Evolutionary conservation across 495 filamentous ascomycete genomes (phyloP), one percentile per base, ranked within the genome.

Genomic region (Penicillium crystallinum): DNA sequence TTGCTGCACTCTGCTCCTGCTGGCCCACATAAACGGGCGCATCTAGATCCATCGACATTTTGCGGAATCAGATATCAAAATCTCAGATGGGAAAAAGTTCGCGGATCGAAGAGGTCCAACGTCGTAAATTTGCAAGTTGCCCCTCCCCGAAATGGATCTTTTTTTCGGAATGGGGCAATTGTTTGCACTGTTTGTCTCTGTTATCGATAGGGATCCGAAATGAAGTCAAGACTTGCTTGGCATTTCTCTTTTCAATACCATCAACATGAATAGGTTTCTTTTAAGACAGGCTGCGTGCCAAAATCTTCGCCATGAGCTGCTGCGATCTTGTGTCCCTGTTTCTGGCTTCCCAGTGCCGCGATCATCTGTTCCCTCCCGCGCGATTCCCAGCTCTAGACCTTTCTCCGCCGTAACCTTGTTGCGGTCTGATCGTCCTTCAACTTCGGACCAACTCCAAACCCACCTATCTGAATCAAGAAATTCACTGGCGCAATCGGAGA

Each of bases 21-120:
- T 72, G 53, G 29, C 70, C 68, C 60, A 88, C 78, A 52, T 77
- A 72, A 37, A 87, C 74, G 27, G 81, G 77, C 10, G 69, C 71
- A 75, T 89, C 86, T 53, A 89, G 57, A 70, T 89, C 85, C 86
- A 90, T 89, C 66, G 78, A 78, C 80, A 83, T 85, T n/a, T 63
- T 68, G 57, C 22, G 31, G 2, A 55, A 53, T 34, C 35, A 29
- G 35, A 43, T 46, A 31, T 8, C 23, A 36, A 39, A 49, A 58
- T 36, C n/a, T n/a, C 21, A 43, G 19, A 17, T 17, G n/a, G 8
- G 27, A 46, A 37, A 49, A 30, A 42, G 34, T 17, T 23, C 25
- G 25, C 17, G 33, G 44, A 44, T 48, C 17, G 21, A 49, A 44
- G 46, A 52, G 52, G 34, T 42, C 11, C 30, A 42, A 44, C 35